phyloP scores from a whole-genome alignment of 1,284 basidiomycete species.

The Leccinum ponderosum region DNA sequence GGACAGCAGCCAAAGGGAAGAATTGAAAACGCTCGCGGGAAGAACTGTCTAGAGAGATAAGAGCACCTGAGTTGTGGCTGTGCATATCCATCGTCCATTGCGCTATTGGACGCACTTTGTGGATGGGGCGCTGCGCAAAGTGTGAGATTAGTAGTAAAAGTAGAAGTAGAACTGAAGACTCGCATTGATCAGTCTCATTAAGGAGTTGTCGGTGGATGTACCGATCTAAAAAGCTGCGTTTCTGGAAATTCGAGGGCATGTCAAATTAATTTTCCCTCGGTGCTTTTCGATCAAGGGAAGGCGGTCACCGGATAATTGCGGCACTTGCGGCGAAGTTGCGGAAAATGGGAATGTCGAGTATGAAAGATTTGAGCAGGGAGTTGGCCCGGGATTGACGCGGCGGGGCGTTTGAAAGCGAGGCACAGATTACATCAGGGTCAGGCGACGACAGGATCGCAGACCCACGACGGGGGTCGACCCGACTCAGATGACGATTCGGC shows the following conservation, averaged over 20 bases:
- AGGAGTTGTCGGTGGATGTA: slow-evolving; percentile 1
- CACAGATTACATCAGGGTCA: slow-evolving; percentile 16
- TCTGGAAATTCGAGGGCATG: slow-evolving; percentile 2
- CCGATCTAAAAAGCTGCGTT: neutral
- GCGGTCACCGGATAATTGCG: slow-evolving; percentile 14
- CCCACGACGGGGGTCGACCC: slow-evolving; percentile 7
- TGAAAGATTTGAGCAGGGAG: neutral
- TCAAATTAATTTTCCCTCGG: slow-evolving; percentile 13
- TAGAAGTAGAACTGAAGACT: neutral
- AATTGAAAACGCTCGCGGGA: slow-evolving; percentile 29
- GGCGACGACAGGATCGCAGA: neutral
- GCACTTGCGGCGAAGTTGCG: slow-evolving; percentile 15
- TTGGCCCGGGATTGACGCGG: neutral
- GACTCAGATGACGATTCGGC: neutral
- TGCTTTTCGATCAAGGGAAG: slow-evolving; percentile 13
- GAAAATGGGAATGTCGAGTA: slow-evolving; percentile 11
- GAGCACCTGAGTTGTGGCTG: slow-evolving; percentile 17
- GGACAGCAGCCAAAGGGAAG: neutral
- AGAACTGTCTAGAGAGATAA: slow-evolving; percentile 22
- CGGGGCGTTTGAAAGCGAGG: slow-evolving; percentile 10
- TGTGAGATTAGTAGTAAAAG: neutral
- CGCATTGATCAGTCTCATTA: slow-evolving; percentile 4
- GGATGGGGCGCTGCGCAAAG: slow-evolving; percentile 7
- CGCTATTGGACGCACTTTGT: slow-evolving; percentile 10
- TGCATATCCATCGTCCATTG: slow-evolving; percentile 7